Evolutionary conservation across 345 rosid species (phyloP), one percentile per base, ranked within the genome.

Genomic region (Eucalyptus paniculata): DNA sequence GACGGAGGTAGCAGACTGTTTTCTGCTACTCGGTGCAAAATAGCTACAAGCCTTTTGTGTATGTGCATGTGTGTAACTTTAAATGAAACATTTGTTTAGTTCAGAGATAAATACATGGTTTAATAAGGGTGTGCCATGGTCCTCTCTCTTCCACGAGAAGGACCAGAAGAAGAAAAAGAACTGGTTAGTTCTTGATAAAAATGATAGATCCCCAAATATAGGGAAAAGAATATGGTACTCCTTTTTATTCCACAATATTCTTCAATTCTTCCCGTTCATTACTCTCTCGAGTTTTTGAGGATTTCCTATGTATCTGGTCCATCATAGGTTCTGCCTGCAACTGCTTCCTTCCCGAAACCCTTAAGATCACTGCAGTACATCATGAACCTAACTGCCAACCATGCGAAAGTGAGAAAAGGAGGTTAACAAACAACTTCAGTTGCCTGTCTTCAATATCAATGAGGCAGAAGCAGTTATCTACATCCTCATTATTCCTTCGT

Each of bases 331-430:
- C 98, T 49, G 88, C 95, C 60, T 98, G 99, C 94, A 98, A 95
- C 91, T 98, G 98, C 92, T 90, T 98, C 54, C 99, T 98, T 83
- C 97, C 99, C 0, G 97, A 98, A 90, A 89, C 97, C 77, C 96
- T 98, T 23, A 96, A 95, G 95, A 92, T 93, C 7, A 92, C 97
- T 19, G 93, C 94, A 8, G 96, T 95, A 58, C 87, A 88, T 40
- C 96, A 94, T 26, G 97, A 97, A 50, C 95, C 98, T 6, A 91
- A 94, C 88, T 94, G 89, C 54, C 94, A 95, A 91, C 94, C 89
- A 4, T 89, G 87, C 7, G 98, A 97, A 37, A 94, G 94, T 60
- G 99, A 98, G 87, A 97, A 91, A 92, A 94, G 92, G 93, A 95
- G 95, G 89, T 93, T 96, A 60, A 93, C 92, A 83, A 92, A 95